phyloP scores from a whole-genome alignment of 768 basidiomycete species.

The Psilocybe cyanescens region DNA sequence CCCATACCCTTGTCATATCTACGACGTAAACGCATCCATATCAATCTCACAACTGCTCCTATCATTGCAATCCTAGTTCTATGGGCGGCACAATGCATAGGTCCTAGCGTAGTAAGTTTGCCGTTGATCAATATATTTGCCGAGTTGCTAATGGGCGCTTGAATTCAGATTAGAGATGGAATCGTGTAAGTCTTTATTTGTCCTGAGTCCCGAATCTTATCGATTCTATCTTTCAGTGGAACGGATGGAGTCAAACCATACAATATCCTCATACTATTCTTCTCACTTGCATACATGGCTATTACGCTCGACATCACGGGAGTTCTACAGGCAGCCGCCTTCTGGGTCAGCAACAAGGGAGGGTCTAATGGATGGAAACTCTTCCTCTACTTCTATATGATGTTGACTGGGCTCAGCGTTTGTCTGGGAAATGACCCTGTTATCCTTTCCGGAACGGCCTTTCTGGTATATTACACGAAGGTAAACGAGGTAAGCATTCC shows the following conservation, averaged over 20 bases:
- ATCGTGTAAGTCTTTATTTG: slow-evolving; percentile 12
- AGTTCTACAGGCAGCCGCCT: slow-evolving; percentile 83
- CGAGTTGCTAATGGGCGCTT: not conserved
- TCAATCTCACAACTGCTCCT: slow-evolving; percentile 59
- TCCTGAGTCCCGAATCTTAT: not conserved
- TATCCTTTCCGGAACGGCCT: slow-evolving; percentile 84
- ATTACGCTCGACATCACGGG: slow-evolving; percentile 92
- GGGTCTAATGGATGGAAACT: slow-evolving; percentile 73
- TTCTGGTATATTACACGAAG: slow-evolving; percentile 80
- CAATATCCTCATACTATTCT: slow-evolving; percentile 92
- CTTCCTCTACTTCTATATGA: slow-evolving; percentile 80
- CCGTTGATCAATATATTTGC: not conserved
- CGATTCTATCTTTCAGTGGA: slow-evolving; percentile 4
- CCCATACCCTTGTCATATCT: slow-evolving; percentile 36
- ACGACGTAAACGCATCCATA: slow-evolving; percentile 34
- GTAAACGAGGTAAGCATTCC: slow-evolving; percentile 45
- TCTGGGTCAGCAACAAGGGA: slow-evolving; percentile 84
- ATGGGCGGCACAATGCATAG: slow-evolving; percentile 61
- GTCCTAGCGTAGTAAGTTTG: slow-evolving; percentile 29
- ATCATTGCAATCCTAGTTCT: slow-evolving; percentile 54
- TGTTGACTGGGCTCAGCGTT: slow-evolving; percentile 78
- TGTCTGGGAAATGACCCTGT: slow-evolving; percentile 93
- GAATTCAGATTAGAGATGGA: slow-evolving; percentile 15
- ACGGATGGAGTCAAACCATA: slow-evolving; percentile 81
- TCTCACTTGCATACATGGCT: slow-evolving; percentile 90